These are phyloP conservation scores for Posidonia oceanica DNA, from an alignment of 116 monocot species.

Conservation along the genomic window DNA sequence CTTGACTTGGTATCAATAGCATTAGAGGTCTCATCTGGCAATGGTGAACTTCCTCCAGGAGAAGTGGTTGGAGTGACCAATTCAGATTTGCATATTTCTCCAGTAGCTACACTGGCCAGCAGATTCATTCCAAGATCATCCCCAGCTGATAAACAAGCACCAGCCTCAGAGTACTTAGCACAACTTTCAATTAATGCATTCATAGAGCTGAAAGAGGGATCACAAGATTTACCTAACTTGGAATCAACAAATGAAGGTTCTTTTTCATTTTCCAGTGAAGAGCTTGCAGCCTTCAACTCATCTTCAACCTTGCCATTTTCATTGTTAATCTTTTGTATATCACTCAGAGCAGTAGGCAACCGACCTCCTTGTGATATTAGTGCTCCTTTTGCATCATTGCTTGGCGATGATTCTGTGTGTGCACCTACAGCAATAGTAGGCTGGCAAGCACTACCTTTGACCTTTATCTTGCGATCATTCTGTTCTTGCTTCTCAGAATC, in stretches of 20 bases:
- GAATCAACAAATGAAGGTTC: conserved; percentile 11
- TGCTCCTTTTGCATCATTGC: conserved; percentile 24
- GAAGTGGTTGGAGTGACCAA: conserved; percentile 34
- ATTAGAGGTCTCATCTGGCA: conserved; percentile 12
- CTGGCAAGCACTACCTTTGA: conserved; percentile 20
- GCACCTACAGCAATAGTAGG: conserved; percentile 23
- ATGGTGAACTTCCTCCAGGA: conserved; percentile 22
- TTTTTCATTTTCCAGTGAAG: conserved; percentile 31
- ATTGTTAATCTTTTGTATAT: conserved; percentile 10
- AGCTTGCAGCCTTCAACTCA: conserved; percentile 22
- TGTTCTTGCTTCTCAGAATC: conserved; percentile 38
- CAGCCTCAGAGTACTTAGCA: conserved; percentile 29
- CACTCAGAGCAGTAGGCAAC: conserved; percentile 25
- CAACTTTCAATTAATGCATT: conserved; percentile 72
- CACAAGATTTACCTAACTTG: conserved; percentile 17
- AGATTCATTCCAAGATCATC: conserved; percentile 72
- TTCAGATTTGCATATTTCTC: conserved; percentile 69
- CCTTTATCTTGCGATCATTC: conserved; percentile 28
- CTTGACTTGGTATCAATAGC: conserved; percentile 16
- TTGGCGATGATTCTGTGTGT: conserved; percentile 28
- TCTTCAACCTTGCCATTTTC: conserved; percentile 14
- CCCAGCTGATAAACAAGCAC: conserved; percentile 23
- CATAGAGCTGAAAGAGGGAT: conserved; percentile 40
- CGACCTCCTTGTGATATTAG: conserved; percentile 12
- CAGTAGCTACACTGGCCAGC: conserved; percentile 79